Evolutionary conservation across 768 basidiomycete genomes (phyloP), one percentile per base, ranked within the genome.

Genomic region (Agaricus blazei): DNA sequence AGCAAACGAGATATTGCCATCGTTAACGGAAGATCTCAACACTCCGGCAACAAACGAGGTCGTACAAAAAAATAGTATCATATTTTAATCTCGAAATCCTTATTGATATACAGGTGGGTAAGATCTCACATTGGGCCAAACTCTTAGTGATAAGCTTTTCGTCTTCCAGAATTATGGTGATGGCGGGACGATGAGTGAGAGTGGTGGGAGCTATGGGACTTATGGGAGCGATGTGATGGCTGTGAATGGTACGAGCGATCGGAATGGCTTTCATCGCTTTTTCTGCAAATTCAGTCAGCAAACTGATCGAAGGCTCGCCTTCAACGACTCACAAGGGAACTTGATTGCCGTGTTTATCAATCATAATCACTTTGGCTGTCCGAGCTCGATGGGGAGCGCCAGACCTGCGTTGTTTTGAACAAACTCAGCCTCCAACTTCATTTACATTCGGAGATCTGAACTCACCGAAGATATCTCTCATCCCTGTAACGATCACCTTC

Each of bases 1-100:
- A 81, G 79, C 58, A 75, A 67, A 60, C 73, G 77, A 27, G 91
- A 93, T 27, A 79, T 92, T n/a, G 66, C 60, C 50, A 65, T 60
- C 44, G 68, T 65, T 5, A 58, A 63, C 24, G 69, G 68, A 37
- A 63, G 66, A n/a, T 55, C 62, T 28, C 60, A 63, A 52, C 54
- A 58, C 36, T 52, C 60, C 9, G 41, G 67, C 34, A 41, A 62
- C 23, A 54, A 64, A 44, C 48, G 62, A 56, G 48, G 61, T 50
- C 56, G 59, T 40, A 56, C 24, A 24, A 51, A 54, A 40, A 61
- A 59, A 59, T 58, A 61, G 44, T 61, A 52, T 48, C 26, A 37
- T 43, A 47, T 37, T 24, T 31, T 9, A 48, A 4, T 11, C 46
- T 38, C 40, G 15, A 50, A 34, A 34, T 23, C 29, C 15, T 37